phyloP scores from a whole-genome alignment of 306 rosid genomes.

The Purshia tridentata region DNA sequence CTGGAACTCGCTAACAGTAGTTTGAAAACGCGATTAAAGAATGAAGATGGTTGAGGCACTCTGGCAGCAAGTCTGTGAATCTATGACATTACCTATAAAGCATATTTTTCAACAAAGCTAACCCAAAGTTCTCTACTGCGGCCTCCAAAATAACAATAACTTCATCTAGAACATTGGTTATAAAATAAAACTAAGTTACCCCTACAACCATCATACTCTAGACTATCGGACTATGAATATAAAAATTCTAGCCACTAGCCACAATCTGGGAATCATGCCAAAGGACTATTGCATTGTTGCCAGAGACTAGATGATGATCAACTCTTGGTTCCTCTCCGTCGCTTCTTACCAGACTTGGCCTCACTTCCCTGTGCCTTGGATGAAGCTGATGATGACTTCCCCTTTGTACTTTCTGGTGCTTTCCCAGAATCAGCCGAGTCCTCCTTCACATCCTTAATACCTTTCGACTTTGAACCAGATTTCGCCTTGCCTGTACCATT shows the following conservation, averaged over 20 bases:
- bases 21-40: neutral
- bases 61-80: neutral
- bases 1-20: neutral
- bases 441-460: slow-evolving; percentile 39
- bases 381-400: slow-evolving; percentile 43
- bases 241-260: slow-evolving; percentile 47
- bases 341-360: slow-evolving; percentile 70
- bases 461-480: slow-evolving; percentile 45
- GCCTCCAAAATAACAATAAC: slow-evolving; percentile 32
- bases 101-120: slow-evolving; percentile 37
- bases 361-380: slow-evolving; percentile 49
- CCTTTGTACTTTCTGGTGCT: slow-evolving; percentile 42
- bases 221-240: slow-evolving; percentile 33
- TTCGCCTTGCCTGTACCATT: slow-evolving; percentile 51
- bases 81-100: slow-evolving; percentile 12
- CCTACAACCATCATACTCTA: slow-evolving; percentile 42
- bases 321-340: slow-evolving; percentile 52
- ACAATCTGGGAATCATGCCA: slow-evolving; percentile 38
- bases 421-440: slow-evolving; percentile 35
- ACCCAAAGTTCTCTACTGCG: slow-evolving; percentile 34
- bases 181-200: slow-evolving; percentile 25
- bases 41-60: neutral
- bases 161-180: slow-evolving; percentile 37
- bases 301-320: slow-evolving; percentile 4
- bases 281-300: slow-evolving; percentile 28